Conservation (phyloP, 2,329 filamentous ascomycete genomes). For the Sporothrix phasma region DNA sequence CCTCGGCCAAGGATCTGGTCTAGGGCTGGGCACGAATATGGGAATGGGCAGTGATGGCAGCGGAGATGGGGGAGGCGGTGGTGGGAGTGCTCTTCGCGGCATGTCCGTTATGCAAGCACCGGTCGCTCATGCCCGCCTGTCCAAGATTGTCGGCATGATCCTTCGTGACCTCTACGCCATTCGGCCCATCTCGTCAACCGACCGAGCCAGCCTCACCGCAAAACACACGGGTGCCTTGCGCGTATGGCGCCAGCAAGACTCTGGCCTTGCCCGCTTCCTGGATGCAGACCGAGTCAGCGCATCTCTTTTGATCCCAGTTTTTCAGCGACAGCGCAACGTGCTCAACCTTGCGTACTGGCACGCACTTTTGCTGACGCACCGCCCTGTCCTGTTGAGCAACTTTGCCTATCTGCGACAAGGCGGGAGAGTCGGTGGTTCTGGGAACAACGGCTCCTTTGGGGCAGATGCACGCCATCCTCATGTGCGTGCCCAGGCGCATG, state of each 20-base stretch:
- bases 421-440: neutral
- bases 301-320: conserved; percentile 9
- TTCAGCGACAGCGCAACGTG: conserved; percentile 30
- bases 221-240: conserved; percentile 25
- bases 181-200: conserved; percentile 24
- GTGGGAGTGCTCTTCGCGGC: neutral
- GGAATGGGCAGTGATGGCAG: neutral
- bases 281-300: conserved; percentile 26
- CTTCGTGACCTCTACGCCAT: conserved; percentile 29
- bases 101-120: conserved; percentile 11
- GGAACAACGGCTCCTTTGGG: neutral
- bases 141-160: conserved; percentile 29
- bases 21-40: neutral
- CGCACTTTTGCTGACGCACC: conserved; percentile 31
- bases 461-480: neutral
- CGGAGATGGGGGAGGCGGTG: neutral
- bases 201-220: conserved; percentile 23
- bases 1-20: neutral
- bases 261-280: conserved; percentile 27
- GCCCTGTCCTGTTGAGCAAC: conserved; percentile 30
- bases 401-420: conserved; percentile 21
- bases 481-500: conserved; percentile 4
- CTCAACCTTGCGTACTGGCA: conserved; percentile 35
- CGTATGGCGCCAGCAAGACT: conserved; percentile 25
- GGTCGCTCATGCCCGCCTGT: conserved; percentile 19